These are phyloP conservation scores for Periconia macrospinosa DNA, from an alignment of 2,329 filamentous ascomycete genomes.

Conservation along the genomic window DNA sequence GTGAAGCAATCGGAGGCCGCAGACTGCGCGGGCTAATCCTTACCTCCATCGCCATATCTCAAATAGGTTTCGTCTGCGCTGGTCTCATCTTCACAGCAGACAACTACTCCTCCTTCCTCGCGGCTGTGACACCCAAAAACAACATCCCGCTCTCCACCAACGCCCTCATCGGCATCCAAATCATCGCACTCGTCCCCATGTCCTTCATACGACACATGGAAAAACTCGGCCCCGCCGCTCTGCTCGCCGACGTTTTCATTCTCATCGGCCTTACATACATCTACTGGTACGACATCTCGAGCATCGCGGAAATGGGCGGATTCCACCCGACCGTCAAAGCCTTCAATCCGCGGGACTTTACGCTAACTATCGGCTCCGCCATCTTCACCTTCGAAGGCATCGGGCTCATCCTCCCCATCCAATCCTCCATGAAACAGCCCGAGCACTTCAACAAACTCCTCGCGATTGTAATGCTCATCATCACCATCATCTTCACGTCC, in stretches of 20 bases:
- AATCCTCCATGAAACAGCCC: conserved; percentile 73
- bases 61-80: conserved; percentile 77
- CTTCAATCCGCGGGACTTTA: conserved; percentile 71
- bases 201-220: conserved; percentile 74
- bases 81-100: conserved; percentile 78
- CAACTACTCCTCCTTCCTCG: conserved; percentile 68
- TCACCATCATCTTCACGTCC: conserved; percentile 72
- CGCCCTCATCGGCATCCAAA: conserved; percentile 66
- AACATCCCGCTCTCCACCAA: conserved; percentile 56
- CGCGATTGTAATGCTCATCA: conserved; percentile 70
- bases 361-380: conserved; percentile 70
- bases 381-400: conserved; percentile 83
- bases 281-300: conserved; percentile 68
- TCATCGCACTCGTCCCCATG: conserved; percentile 66
- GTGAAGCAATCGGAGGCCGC: conserved; percentile 65
- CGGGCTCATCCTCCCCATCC: conserved; percentile 74
- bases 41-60: conserved; percentile 70
- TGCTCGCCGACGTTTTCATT: conserved; percentile 73
- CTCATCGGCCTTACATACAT: conserved; percentile 72
- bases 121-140: conserved; percentile 59
- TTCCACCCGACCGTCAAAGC: conserved; percentile 64
- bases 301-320: conserved; percentile 57
- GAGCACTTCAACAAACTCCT: conserved; percentile 68
- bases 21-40: conserved; percentile 68
- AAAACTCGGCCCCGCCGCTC: conserved; percentile 69